phyloP scores from a whole-genome alignment of 352 stramenopile species.

The Phytophthora pini region DNA sequence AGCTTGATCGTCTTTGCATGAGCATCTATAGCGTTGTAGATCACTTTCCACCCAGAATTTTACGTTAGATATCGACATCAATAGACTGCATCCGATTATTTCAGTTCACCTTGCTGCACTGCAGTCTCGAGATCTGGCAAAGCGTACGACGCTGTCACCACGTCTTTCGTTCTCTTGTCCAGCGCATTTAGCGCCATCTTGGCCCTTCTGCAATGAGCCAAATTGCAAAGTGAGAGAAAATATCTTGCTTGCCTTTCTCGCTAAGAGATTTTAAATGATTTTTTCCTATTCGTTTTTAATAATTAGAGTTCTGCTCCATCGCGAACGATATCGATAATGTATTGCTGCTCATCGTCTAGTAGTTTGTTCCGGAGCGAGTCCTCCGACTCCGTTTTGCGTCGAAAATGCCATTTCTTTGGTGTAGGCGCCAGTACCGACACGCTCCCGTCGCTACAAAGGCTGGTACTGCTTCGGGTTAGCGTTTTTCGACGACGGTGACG shows the following conservation, averaged over 20 bases:
- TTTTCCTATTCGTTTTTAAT: neutral
- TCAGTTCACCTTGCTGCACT: constrained; percentile 69
- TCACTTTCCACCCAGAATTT: constrained; percentile 35
- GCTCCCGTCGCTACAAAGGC: constrained; percentile 18
- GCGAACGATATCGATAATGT: constrained; percentile 8
- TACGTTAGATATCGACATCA: neutral
- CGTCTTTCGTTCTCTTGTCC: constrained; percentile 44
- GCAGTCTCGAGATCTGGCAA: constrained; percentile 64
- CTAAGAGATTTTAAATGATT: constrained; percentile 7
- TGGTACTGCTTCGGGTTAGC: constrained; percentile 15
- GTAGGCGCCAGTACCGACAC: constrained; percentile 2
- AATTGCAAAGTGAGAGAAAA: constrained; percentile 22
- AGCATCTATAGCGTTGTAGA: constrained; percentile 83
- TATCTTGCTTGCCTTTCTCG: constrained; percentile 31
- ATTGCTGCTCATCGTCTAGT: constrained; percentile 15
- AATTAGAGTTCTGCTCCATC: constrained; percentile 7
- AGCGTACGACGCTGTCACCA: constrained; percentile 65
- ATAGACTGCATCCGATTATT: too few species aligned
- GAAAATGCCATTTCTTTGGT: constrained; percentile 17
- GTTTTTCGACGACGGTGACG: constrained; percentile 6
- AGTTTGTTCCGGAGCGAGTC: constrained; percentile 22
- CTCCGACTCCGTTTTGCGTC: constrained; percentile 11
- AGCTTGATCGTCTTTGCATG: constrained; percentile 54
- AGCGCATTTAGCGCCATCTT: constrained; percentile 37
- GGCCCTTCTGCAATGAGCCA: constrained; percentile 6